Base-by-base conservation (phyloP, 768 basidiomycete species). In the Candolleomyces aberdarensis region DNA sequence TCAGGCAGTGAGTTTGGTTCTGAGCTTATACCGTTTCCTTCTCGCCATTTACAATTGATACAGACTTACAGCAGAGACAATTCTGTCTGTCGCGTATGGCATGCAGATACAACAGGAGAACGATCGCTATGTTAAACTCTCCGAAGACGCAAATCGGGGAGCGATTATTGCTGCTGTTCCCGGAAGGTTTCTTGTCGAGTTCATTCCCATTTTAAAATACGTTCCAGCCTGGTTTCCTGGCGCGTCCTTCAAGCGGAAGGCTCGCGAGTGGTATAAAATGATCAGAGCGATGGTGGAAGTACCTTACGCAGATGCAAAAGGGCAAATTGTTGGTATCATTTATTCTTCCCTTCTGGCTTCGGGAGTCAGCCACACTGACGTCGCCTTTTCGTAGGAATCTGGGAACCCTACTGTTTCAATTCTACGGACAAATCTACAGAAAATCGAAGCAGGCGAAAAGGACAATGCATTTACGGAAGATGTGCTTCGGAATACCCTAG, bases 41-140 rank as follows among this genome's bases (percentile, higher is more conserved):
- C 26, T 26, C 3, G 26, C 26, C 26, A 26, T 3, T 11, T 22
- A n/a, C 43, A 44, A 20, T 3, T 26, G 41, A 36, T 58, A 15
- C 55, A 11, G 19, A 8, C 3, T 41, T 43, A 44, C 49, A 80
- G 80, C 46, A 63, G 69, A 75, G 3, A 64, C 71, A 14, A 75
- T 79, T 62, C 63, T 72, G 60, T 69, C 64, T 19, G 66, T 74
- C 17, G 74, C 74, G 0, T 72, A 79, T 52, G 80, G 78, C 3
- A 68, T 76, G 19, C 63, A 71, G 11, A 72, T 75, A 17, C 40
- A 68, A 54, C 62, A 66, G 3, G 62, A 67, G 1, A 48, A 67
- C 29, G 78, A 80, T 62, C 73, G 72, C 0, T 71, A 74, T 20
- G 64, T 76, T 14, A 54, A 69, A 26, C 55, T 67, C 36, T 70